phyloP scores from a whole-genome alignment of 2,329 filamentous ascomycete species.

The Davidsoniella virescens region DNA sequence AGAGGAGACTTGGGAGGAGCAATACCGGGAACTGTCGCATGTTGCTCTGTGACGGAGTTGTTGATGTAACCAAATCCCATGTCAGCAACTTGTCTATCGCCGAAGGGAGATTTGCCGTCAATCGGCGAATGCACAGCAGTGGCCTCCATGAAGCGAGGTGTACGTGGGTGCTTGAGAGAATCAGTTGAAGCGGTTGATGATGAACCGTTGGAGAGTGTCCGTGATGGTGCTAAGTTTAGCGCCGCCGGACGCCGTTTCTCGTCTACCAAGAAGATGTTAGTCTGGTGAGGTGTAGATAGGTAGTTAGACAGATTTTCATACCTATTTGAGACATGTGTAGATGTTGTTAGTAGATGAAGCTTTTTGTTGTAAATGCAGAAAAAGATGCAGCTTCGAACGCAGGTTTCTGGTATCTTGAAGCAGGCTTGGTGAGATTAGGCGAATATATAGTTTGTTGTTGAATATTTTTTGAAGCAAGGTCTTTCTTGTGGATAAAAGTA shows the following conservation, averaged over 20 bases:
- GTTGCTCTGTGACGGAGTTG: slow-evolving; percentile 27
- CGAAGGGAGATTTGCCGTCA: slow-evolving; percentile 43
- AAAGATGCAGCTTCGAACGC: too few species aligned
- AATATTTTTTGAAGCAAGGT: too few species aligned
- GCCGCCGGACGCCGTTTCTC: slow-evolving; percentile 41
- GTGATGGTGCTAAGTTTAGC: slow-evolving; percentile 34
- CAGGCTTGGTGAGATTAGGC: too few species aligned
- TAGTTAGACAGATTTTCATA: slow-evolving; percentile 15
- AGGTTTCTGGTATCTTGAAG: too few species aligned
- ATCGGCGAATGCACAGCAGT: slow-evolving; percentile 65
- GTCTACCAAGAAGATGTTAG: slow-evolving; percentile 22
- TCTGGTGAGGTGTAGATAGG: neutral
- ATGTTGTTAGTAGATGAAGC: neutral
- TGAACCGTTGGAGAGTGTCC: slow-evolving; percentile 33
- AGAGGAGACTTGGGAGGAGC: slow-evolving; percentile 62
- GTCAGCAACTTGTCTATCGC: slow-evolving; percentile 55
- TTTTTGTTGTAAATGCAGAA: neutral
- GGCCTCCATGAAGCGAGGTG: slow-evolving; percentile 66
- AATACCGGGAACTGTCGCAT: slow-evolving; percentile 1
- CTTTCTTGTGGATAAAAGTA: too few species aligned
- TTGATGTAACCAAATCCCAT: slow-evolving; percentile 85
- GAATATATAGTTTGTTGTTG: too few species aligned
- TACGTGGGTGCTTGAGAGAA: slow-evolving; percentile 51
- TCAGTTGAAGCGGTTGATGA: slow-evolving; percentile 32
- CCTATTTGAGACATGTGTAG: slow-evolving; percentile 25